phyloP scores from a whole-genome alignment of 164 flowering plant species.

The Vitis amurensis region DNA sequence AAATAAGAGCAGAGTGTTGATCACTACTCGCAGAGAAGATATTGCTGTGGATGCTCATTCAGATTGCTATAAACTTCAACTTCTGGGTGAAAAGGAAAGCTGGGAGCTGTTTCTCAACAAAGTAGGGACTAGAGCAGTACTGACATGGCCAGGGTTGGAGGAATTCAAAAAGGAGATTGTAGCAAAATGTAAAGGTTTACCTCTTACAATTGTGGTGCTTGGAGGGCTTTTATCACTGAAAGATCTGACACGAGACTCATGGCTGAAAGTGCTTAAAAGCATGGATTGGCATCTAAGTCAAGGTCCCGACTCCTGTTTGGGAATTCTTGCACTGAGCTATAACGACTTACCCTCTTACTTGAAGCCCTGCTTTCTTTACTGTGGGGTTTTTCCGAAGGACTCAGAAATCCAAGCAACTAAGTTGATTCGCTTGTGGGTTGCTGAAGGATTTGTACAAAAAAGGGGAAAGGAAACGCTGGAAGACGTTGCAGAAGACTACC shows the following conservation, averaged over 20 bases:
- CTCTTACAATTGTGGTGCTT: background rate
- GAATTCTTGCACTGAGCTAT: background rate
- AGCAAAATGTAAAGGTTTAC: background rate
- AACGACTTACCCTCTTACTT: background rate
- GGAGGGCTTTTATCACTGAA: background rate
- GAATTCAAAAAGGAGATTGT: background rate
- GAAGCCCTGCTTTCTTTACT: constrained; percentile 1
- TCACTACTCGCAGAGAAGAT: background rate
- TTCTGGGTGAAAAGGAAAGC: background rate
- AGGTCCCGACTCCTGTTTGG: too few species aligned
- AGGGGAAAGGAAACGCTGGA: too few species aligned
- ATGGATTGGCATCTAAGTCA: too few species aligned
- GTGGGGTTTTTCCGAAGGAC: background rate
- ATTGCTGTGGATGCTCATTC: background rate
- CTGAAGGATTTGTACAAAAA: too few species aligned
- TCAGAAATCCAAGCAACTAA: background rate
- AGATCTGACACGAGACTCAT: background rate
- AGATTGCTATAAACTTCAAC: background rate
- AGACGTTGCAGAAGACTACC: background rate
- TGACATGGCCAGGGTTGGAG: background rate
- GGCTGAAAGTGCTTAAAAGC: background rate
- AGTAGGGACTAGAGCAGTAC: too few species aligned
- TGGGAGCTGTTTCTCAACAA: background rate
- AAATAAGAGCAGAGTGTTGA: background rate
- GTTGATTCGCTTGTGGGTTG: too few species aligned